Conservation (phyloP, 2,329 filamentous ascomycete genomes). For the Cladophialophora psammophila region DNA sequence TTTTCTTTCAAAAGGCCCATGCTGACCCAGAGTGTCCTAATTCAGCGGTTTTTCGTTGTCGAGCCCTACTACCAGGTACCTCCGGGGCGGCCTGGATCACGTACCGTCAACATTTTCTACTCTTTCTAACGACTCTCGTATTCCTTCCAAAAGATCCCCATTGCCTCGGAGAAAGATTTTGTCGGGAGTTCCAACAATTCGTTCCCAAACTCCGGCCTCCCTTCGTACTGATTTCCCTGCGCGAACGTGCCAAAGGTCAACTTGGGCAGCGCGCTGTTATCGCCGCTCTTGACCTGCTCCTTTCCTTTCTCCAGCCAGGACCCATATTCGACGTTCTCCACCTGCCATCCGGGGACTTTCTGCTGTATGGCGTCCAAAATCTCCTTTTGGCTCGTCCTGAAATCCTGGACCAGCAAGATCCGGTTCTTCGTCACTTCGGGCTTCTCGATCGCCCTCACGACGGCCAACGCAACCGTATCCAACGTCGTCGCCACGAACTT, state of each 20-base stretch:
- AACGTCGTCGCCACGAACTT: constrained; percentile 60
- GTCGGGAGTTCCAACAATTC: constrained; percentile 28
- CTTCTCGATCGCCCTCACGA: constrained; percentile 58
- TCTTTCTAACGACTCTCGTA: neutral
- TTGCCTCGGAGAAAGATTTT: constrained; percentile 30
- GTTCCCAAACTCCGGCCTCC: constrained; percentile 27
- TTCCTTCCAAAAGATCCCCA: constrained; percentile 15
- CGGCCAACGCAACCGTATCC: constrained; percentile 54
- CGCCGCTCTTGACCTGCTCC: constrained; percentile 22
- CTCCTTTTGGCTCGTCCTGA: constrained; percentile 55
- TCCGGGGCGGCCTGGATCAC: neutral
- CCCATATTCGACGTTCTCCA: constrained; percentile 24
- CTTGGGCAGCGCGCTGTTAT: constrained; percentile 30
- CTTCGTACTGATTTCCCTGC: constrained; percentile 26
- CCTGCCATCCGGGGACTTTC: constrained; percentile 31
- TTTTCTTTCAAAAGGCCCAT: neutral
- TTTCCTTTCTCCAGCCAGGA: constrained; percentile 30
- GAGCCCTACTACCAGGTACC: neutral
- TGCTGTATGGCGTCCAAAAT: constrained; percentile 44
- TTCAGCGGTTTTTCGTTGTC: neutral
- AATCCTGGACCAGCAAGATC: constrained; percentile 56
- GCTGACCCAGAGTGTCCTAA: neutral
- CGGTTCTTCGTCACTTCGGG: constrained; percentile 63
- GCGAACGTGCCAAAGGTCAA: constrained; percentile 33
- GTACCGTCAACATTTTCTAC: neutral